A percentile compares a stretch with the other conserved stretches of the same genome.
Conservation (phyloP, 495 filamentous ascomycete genomes). For the Tuber melanosporum region DNA sequence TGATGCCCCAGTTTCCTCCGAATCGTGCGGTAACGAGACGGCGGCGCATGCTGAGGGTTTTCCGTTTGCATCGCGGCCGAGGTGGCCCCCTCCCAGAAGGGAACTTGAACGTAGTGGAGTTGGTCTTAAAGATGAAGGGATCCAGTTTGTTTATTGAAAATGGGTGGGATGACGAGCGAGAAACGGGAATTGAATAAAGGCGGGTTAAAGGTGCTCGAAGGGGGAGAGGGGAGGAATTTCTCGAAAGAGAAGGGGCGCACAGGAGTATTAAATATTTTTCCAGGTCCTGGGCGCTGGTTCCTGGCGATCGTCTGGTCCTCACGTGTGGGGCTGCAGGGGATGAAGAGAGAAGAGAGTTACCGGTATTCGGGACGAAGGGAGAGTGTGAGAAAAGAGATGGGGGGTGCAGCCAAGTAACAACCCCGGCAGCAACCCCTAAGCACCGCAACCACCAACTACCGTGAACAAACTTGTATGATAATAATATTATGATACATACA, state of each 20-base stretch:
- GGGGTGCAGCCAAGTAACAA: not conserved
- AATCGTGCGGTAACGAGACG: conserved; percentile 40
- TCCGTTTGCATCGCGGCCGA: conserved; percentile 36
- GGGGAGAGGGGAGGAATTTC: not conserved
- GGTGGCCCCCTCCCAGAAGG: conserved; percentile 1
- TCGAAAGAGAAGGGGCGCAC: conserved; percentile 11
- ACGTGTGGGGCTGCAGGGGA: conserved; percentile 31
- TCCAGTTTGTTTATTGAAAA: conserved; percentile 5
- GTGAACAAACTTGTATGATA: not conserved
- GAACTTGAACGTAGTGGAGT: conserved; percentile 4
- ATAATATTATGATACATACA: not conserved
- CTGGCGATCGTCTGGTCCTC: conserved; percentile 26
- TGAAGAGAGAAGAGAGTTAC: conserved; percentile 4
- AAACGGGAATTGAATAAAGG: not conserved
- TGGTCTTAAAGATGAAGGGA: conserved; percentile 6
- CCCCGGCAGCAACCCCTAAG: not conserved
- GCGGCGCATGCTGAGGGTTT: conserved; percentile 25
- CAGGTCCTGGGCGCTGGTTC: conserved; percentile 5
- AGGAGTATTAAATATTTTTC: conserved; percentile 28
- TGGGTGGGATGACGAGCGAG: not conserved
- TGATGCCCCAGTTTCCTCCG: conserved; percentile 25
- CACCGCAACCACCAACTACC: not conserved
- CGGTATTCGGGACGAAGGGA: not conserved
- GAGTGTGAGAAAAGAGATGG: not conserved
- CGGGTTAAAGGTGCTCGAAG: conserved; percentile 9